These are phyloP conservation scores for Brassica juncea DNA, from an alignment of 345 rosid genomes.

Conservation along the genomic window DNA sequence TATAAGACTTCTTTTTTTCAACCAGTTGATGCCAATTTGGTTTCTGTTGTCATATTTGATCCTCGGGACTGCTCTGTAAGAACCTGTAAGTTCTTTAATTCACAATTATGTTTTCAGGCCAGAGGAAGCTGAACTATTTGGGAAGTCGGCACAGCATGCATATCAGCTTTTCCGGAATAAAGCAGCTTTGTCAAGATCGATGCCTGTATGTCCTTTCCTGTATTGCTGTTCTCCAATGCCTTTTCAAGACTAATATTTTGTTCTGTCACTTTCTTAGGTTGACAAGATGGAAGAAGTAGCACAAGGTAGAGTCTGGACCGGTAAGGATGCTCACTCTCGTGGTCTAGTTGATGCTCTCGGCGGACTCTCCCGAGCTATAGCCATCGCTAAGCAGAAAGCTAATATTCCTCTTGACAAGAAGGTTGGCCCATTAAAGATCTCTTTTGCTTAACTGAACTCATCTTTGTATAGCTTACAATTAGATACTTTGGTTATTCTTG, in stretches of 20 bases:
- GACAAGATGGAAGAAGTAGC: conserved; percentile 93
- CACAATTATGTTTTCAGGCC: conserved; percentile 50
- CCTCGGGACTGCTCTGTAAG: conserved; percentile 13
- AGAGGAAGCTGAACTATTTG: conserved; percentile 92
- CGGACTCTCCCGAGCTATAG: conserved; percentile 83
- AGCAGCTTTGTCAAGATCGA: conserved; percentile 88
- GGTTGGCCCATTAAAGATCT: conserved; percentile 40
- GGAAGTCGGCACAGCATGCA: conserved; percentile 74
- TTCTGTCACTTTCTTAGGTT: conserved; percentile 45
- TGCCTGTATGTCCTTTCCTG: conserved; percentile 54
- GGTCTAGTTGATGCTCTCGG: conserved; percentile 89
- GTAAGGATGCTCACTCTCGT: conserved; percentile 77
- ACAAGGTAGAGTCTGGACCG: conserved; percentile 99
- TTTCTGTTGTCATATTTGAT: background rate
- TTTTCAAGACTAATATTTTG: background rate
- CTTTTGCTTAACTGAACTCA: background rate
- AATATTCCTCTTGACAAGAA: conserved; percentile 64
- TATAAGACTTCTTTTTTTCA: background rate
- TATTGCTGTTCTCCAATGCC: background rate
- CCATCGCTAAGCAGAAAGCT: conserved; percentile 82
- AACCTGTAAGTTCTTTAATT: background rate
- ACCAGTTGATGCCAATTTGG: conserved; percentile 3
- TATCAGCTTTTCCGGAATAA: conserved; percentile 82
- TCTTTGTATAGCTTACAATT: background rate
- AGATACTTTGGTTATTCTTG: background rate